phyloP scores from a whole-genome alignment of 2,329 filamentous ascomycete species.

The Trichoderma atrobrunneum region DNA sequence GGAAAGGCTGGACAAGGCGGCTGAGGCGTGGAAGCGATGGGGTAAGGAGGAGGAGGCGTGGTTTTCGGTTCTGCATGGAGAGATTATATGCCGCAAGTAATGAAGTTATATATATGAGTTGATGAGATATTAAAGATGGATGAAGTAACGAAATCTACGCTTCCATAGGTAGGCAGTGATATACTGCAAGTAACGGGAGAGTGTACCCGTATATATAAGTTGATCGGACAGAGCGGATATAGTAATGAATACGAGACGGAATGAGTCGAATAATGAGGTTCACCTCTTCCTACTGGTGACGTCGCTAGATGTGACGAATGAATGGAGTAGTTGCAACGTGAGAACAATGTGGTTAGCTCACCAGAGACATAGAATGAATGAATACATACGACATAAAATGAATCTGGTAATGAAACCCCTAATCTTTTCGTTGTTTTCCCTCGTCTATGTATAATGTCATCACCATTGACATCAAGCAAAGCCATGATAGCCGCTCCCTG shows the following conservation, averaged over 20 bases:
- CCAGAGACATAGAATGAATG: not conserved
- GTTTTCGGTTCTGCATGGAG: conserved; percentile 20
- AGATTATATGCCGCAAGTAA: conserved; percentile 23
- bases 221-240: not conserved
- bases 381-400: not conserved
- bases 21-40: conserved; percentile 19
- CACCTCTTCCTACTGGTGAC: not conserved
- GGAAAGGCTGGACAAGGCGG: conserved; percentile 23
- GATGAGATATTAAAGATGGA: not conserved
- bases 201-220: not conserved
- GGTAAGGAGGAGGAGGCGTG: conserved; percentile 20
- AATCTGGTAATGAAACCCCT: not conserved
- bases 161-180: not conserved
- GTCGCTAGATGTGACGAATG: not conserved
- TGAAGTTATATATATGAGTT: not conserved
- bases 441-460: not conserved
- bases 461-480: not conserved
- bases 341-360: not conserved
- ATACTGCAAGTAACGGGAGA: not conserved
- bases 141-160: not conserved
- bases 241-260: not conserved
- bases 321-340: not conserved
- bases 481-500: not conserved
- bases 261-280: not conserved
- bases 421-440: not conserved